Percentiles rank a stretch among this genome's conserved stretches.
Evolutionary conservation across 2,329 filamentous ascomycete genomes (phyloP).

Genomic region (Pezicula rhizophila): DNA sequence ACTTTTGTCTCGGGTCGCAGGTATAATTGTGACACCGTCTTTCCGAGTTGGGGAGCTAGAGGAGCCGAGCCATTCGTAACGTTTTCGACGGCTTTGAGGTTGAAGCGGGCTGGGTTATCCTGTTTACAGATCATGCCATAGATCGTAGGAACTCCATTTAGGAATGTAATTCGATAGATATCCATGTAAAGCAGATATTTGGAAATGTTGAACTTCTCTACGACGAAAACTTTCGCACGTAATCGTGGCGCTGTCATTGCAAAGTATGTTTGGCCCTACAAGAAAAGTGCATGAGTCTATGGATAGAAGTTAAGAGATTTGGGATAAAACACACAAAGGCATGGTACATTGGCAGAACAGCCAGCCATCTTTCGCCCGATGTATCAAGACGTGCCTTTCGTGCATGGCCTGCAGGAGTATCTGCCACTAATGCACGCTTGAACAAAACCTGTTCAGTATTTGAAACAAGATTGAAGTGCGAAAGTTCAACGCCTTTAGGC

Average conservation of each 20-base stretch:
- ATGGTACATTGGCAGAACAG: slow-evolving; percentile 64
- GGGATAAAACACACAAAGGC: slow-evolving; percentile 53
- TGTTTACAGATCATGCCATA: slow-evolving; percentile 67
- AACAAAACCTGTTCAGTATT: slow-evolving; percentile 49
- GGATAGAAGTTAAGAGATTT: slow-evolving; percentile 68
- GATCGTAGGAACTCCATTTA: slow-evolving; percentile 67
- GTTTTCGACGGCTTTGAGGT: slow-evolving; percentile 58
- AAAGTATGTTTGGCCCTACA: slow-evolving; percentile 32
- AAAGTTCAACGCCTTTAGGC: slow-evolving; percentile 76
- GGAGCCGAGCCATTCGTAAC: slow-evolving; percentile 68
- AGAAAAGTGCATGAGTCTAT: slow-evolving; percentile 59
- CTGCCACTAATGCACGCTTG: slow-evolving; percentile 1
- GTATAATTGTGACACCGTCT: slow-evolving; percentile 17
- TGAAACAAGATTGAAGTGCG: slow-evolving; percentile 67
- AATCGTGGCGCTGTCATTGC: background rate
- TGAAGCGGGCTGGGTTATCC: slow-evolving; percentile 56
- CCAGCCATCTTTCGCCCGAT: slow-evolving; percentile 9
- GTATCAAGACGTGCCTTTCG: slow-evolving; percentile 47
- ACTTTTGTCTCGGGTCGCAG: slow-evolving; percentile 59
- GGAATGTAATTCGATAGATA: slow-evolving; percentile 22
- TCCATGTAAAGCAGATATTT: slow-evolving; percentile 1
- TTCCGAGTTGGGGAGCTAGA: slow-evolving; percentile 27
- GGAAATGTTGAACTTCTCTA: background rate
- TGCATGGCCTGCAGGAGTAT: background rate
- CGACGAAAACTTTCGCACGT: slow-evolving; percentile 1